Evolutionary conservation across 805 yeast species (phyloP).

Genomic region (Ogataea trehaloabstinens): DNA sequence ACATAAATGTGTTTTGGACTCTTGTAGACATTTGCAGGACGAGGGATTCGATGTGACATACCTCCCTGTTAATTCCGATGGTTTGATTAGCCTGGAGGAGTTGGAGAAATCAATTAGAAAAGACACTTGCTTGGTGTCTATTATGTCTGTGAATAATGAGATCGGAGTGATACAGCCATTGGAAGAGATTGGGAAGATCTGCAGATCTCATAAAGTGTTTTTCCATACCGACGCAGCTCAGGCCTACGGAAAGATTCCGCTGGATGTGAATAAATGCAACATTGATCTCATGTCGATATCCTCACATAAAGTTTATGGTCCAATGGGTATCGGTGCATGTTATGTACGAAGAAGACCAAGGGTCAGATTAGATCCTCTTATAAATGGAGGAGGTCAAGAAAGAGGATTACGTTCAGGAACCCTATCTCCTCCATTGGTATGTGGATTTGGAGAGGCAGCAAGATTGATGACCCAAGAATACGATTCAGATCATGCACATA

Average conservation of each 20-base stretch:
- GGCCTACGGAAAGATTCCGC: conserved; percentile 89
- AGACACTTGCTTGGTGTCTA: conserved; percentile 85
- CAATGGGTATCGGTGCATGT: conserved; percentile 96
- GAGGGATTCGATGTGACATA: conserved; percentile 97
- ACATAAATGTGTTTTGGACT: conserved; percentile 98
- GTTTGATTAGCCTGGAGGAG: conserved; percentile 73
- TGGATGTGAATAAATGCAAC: conserved; percentile 91
- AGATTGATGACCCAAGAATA: conserved; percentile 73
- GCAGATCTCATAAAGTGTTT: conserved; percentile 84
- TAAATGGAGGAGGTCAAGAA: conserved; percentile 98
- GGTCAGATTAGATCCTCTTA: conserved; percentile 91
- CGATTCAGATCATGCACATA: conserved; percentile 70
- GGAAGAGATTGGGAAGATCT: conserved; percentile 86
- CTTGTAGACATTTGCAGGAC: conserved; percentile 91
- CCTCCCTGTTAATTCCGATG: conserved; percentile 78
- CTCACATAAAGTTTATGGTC: conserved; percentile 96
- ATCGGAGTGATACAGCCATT: conserved; percentile 97
- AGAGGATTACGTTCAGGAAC: conserved; percentile 98
- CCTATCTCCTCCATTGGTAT: conserved; percentile 91
- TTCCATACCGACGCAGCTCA: conserved; percentile 99
- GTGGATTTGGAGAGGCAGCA: conserved; percentile 98
- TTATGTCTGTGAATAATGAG: conserved; percentile 98
- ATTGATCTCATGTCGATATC: conserved; percentile 92
- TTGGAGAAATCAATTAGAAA: conserved; percentile 82
- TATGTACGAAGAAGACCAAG: conserved; percentile 97